Base-by-base conservation (phyloP, 192 early-diverging fungal species). In the Physocladia obscura region DNA sequence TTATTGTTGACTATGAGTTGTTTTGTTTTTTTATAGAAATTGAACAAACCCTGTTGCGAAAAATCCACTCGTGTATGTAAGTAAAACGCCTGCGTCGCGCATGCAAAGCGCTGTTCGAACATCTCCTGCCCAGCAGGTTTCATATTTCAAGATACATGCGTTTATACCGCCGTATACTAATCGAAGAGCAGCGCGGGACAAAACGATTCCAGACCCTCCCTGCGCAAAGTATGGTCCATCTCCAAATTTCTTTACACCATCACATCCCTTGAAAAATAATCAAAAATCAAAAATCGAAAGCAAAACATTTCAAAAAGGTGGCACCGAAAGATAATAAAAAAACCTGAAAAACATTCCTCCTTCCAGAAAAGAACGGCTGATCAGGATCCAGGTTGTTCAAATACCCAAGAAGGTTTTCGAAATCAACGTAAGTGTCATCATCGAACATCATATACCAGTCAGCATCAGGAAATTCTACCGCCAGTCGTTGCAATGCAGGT, bases 381-480 rank as follows among this genome's bases (percentile, higher is more conserved):
- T 58, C 37, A 3, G 78, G 73, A 49, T 88, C 72, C 47, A 74
- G 64, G 2, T 32, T 57, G 5, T 55, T 24, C 27, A 88, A 64
- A 26, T 34, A 37, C 1, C 59, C 60, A 27, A 60, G 50, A 24
- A 88, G 61, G 62, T 84, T 88, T 44, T 81, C 79, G 17, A 78
- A 63, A 52, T 80, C 81, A 17, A 87, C 71, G 54, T 85, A 86
- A 3, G 84, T 79, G 74, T 88, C 86, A 67, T 88, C 86, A 69
- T 88, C 86, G 32, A 88, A 72, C 86, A 88, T 88, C 27, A 88
- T 15, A 51, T 67, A 88, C 85, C 84, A 88, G 15, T 84, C 74
- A 24, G 82, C 84, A 55, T 87, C 72, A 13, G 86, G 84, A 50
- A 73, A 86, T 13, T 54, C 63, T 11, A 63, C 56, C 49, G 70